A percentile compares a stretch with the other conserved stretches of the same genome.
Conservation (phyloP, 1,139 yeast genomes). For the Taphrina deformans region DNA sequence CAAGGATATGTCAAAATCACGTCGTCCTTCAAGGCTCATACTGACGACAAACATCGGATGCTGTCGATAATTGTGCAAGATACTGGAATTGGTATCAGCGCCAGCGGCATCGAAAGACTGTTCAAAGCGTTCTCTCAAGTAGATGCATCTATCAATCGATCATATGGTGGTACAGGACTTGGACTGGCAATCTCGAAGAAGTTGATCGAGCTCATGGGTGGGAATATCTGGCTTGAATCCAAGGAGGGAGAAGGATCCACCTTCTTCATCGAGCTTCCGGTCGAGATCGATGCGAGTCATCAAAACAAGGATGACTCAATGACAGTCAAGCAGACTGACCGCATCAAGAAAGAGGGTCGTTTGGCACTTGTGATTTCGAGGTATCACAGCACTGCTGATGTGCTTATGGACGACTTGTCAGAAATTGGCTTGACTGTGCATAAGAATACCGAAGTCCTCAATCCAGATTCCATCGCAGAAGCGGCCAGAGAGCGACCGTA, state of each 20-base stretch:
- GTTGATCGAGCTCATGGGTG: conserved; percentile 30
- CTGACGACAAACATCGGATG: not conserved
- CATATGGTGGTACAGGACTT: conserved; percentile 61
- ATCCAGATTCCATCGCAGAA: not conserved
- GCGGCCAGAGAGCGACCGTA: not conserved
- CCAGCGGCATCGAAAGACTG: conserved; percentile 45
- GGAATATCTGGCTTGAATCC: conserved; percentile 25
- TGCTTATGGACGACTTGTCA: conserved; percentile 4
- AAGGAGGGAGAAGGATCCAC: conserved; percentile 13
- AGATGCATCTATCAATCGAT: conserved; percentile 59
- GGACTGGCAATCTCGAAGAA: conserved; percentile 47
- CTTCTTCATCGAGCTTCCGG: conserved; percentile 10
- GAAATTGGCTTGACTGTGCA: not conserved
- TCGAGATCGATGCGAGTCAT: not conserved
- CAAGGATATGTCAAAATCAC: conserved; percentile 53
- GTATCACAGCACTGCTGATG: conserved; percentile 7
- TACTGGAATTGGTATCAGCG: conserved; percentile 63
- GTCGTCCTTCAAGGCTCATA: conserved; percentile 31
- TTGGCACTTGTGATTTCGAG: conserved; percentile 4
- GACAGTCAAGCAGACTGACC: not conserved
- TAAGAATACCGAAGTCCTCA: conserved; percentile 3
- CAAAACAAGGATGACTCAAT: not conserved
- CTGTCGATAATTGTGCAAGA: conserved; percentile 68
- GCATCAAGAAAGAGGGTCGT: conserved; percentile 5
- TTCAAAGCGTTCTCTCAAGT: conserved; percentile 63